Evolutionary conservation across 495 filamentous ascomycete species (phyloP).

Genomic region (Tuber indicum): DNA sequence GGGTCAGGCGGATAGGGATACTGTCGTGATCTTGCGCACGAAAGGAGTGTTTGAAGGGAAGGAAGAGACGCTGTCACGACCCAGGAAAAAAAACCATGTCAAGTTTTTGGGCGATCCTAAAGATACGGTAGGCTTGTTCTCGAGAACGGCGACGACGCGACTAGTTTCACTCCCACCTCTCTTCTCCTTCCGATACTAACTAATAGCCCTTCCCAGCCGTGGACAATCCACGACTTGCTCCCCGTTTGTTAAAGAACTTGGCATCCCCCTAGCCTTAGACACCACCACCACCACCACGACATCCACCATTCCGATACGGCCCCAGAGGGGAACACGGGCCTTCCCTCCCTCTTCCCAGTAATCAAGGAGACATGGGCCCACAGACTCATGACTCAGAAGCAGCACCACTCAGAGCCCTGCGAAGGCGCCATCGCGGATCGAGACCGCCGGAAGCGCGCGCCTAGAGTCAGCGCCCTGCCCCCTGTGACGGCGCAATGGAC

Average conservation of each 20-base stretch:
- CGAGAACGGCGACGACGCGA: conserved; percentile 91
- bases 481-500: conserved; percentile 75
- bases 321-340: conserved; percentile 80
- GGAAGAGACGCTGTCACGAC: conserved; percentile 69
- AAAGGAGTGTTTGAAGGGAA: conserved; percentile 90
- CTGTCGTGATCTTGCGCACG: conserved; percentile 93
- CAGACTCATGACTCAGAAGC: conserved; percentile 86
- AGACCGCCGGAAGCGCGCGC: conserved; percentile 76
- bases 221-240: conserved; percentile 83
- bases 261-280: conserved; percentile 88
- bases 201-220: conserved; percentile 43
- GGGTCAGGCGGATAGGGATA: conserved; percentile 73
- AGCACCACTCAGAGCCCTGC: conserved; percentile 87
- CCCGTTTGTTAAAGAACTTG: conserved; percentile 83
- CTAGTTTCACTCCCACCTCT: conserved; percentile 29
- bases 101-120: conserved; percentile 61
- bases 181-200: background rate
- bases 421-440: conserved; percentile 65
- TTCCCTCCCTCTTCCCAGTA: conserved; percentile 60
- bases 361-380: conserved; percentile 80
- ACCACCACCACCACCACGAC: conserved; percentile 73
- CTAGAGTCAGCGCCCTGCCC: conserved; percentile 68
- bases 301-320: conserved; percentile 72
- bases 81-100: conserved; percentile 75
- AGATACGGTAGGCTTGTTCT: conserved; percentile 63